Conservation (phyloP, 2,329 filamentous ascomycete species). For the Teratosphaeria nubilosa region DNA sequence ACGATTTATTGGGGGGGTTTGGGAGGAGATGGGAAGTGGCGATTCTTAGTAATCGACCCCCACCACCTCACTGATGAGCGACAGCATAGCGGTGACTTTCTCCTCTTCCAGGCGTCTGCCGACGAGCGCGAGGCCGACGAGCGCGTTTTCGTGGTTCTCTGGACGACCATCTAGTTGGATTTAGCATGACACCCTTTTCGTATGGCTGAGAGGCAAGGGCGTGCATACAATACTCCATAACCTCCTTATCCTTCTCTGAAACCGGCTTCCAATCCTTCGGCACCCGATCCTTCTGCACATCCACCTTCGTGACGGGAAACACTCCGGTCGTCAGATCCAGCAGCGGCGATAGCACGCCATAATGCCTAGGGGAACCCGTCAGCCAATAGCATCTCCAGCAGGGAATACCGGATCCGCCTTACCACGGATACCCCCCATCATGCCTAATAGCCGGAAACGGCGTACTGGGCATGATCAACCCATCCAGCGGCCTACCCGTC, state of each 20-base stretch:
- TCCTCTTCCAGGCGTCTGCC: constrained; percentile 44
- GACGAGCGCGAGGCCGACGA: constrained; percentile 43
- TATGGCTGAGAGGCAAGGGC: neutral
- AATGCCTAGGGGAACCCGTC: too few relatives aligned
- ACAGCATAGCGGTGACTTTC: constrained; percentile 31
- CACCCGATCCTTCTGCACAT: constrained; percentile 6
- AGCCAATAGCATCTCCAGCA: too few relatives aligned
- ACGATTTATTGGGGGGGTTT: neutral
- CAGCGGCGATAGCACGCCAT: constrained; percentile 6
- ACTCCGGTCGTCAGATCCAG: constrained; percentile 8
- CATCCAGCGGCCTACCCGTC: constrained; percentile 9
- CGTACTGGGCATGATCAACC: constrained; percentile 8
- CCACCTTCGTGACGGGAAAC: constrained; percentile 12
- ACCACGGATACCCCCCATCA: constrained; percentile 5
- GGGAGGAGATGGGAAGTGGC: neutral
- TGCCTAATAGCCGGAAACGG: constrained; percentile 9
- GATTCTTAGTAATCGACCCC: neutral
- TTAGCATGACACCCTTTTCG: too few relatives aligned
- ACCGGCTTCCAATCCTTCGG: constrained; percentile 1
- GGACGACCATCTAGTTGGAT: constrained; percentile 12
- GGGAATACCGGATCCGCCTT: too few relatives aligned
- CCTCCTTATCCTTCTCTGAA: constrained; percentile 6
- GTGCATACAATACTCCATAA: constrained; percentile 4
- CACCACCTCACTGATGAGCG: neutral
- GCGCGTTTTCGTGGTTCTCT: constrained; percentile 37